Evolutionary conservation across 768 basidiomycete species (phyloP), one percentile per base, ranked within the genome.

Genomic region (Suillus subalutaceus): DNA sequence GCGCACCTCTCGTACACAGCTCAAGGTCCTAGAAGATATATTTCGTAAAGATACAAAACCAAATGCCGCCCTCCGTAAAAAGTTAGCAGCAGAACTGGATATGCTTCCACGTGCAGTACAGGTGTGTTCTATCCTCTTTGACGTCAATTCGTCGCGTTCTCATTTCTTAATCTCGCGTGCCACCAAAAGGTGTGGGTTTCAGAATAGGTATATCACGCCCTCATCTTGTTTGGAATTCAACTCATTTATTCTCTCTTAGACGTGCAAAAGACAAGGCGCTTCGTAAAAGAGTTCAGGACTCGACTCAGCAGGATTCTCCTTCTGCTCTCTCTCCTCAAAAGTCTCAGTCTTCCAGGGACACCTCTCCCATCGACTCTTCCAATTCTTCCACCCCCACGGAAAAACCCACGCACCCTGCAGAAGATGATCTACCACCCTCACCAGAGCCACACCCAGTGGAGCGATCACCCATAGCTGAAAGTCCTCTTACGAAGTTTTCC

Each of bases 31-130:
- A 70, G 97, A 99, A 77, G 83, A 86, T 66, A 84, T 95, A 71
- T 99, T 97, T 79, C 88, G 87, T 72, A 83, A 85, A 70, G 94
- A 96, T 79, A 93, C 93, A 64, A 99, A 99, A 77, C 96, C 97
- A 18, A 96, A 95, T 77, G 90, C 89, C 46, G 79, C 85, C 8
- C 80, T 91, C 44, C 85, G 97, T 71, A 93, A 92, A 77, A 83
- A 87, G 68, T 87, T 99, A 63, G 91, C 95, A 0, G 79, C 84
- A 12, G 85, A 94, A 79, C 87, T 98, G 65, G 90, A 89, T 68
- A 99, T 99, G 96, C 92, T 93, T 12, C 88, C 94, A 26, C 83
- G 96, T 67, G 94, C 94, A n/a, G 93, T 99, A 2, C 96, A 99
- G 86, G 96, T 97, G 65, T 83, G 86, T 50, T 41, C 63, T 55